Conservation (phyloP, 2,329 filamentous ascomycete species). For the Sphaerulina vaccinii region DNA sequence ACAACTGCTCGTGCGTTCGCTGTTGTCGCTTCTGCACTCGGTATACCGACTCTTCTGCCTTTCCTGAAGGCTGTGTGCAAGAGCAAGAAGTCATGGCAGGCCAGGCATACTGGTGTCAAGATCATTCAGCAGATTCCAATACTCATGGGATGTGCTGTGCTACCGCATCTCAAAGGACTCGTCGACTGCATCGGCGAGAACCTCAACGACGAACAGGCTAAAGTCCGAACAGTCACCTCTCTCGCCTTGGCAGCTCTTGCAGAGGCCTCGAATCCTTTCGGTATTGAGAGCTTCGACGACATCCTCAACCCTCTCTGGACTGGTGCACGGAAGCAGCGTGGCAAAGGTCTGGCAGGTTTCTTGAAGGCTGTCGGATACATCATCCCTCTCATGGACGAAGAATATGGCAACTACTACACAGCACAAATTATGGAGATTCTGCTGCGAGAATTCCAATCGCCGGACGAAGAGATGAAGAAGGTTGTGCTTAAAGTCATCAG, state of each 20-base stretch:
- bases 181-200: slow-evolving; percentile 97
- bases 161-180: slow-evolving; percentile 91
- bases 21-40: slow-evolving; percentile 91
- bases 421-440: slow-evolving; percentile 99
- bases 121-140: slow-evolving; percentile 99
- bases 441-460: slow-evolving; percentile 90
- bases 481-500: slow-evolving; percentile 96
- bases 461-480: slow-evolving; percentile 99
- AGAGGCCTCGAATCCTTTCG: slow-evolving; percentile 94
- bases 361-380: slow-evolving; percentile 97
- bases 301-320: slow-evolving; percentile 98
- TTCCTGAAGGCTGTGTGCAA: slow-evolving; percentile 94
- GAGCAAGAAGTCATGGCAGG: slow-evolving; percentile 99
- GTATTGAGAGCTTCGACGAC: slow-evolving; percentile 98
- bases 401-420: slow-evolving; percentile 99
- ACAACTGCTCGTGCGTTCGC: slow-evolving; percentile 96
- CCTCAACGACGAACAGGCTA: slow-evolving; percentile 95
- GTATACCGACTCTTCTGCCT: slow-evolving; percentile 89
- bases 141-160: slow-evolving; percentile 93
- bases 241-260: slow-evolving; percentile 92
- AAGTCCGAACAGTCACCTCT: slow-evolving; percentile 93
- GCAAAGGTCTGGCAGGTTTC: slow-evolving; percentile 92
- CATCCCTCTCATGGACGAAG: slow-evolving; percentile 98
- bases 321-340: slow-evolving; percentile 90
- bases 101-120: slow-evolving; percentile 95